Percentiles rank a stretch among this genome's conserved stretches.
These are phyloP conservation scores for Perilla frutescens DNA, from an alignment of 257 asterid species.

Conservation along the genomic window DNA sequence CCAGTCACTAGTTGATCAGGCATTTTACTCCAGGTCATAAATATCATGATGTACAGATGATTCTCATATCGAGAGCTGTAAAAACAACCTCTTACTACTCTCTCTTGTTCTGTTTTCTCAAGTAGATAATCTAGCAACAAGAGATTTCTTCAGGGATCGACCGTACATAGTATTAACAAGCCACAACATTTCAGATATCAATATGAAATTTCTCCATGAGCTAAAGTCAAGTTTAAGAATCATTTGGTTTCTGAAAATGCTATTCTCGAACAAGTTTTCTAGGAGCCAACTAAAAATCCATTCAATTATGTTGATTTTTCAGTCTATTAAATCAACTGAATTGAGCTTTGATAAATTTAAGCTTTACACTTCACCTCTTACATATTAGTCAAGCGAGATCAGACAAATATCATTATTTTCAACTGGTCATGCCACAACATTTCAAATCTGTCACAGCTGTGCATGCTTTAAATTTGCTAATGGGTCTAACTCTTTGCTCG, in stretches of 20 bases:
- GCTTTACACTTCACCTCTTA: constrained; percentile 1
- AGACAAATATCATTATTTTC: constrained; percentile 7
- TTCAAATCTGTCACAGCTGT: neutral
- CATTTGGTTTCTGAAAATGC: neutral
- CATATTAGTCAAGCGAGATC: constrained; percentile 5
- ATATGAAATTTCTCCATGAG: neutral
- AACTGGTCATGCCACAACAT: neutral
- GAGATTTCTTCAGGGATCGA: constrained; percentile 1
- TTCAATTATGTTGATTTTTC: neutral
- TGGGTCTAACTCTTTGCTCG: neutral
- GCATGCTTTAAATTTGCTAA: neutral
- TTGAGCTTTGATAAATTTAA: neutral
- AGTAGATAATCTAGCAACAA: neutral
- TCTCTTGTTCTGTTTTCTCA: neutral
- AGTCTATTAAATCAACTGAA: constrained; percentile 12
- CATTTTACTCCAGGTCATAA: neutral
- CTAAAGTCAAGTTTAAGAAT: neutral
- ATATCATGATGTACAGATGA: neutral
- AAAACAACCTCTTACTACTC: neutral
- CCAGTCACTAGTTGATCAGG: neutral
- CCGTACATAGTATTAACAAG: neutral
- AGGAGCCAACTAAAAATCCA: neutral
- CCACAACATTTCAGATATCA: neutral
- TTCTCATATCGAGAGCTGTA: neutral
- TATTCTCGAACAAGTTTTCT: neutral